These are phyloP conservation scores for Penstemon newberryi DNA, from an alignment of 257 asterid genomes.

Conservation along the genomic window DNA sequence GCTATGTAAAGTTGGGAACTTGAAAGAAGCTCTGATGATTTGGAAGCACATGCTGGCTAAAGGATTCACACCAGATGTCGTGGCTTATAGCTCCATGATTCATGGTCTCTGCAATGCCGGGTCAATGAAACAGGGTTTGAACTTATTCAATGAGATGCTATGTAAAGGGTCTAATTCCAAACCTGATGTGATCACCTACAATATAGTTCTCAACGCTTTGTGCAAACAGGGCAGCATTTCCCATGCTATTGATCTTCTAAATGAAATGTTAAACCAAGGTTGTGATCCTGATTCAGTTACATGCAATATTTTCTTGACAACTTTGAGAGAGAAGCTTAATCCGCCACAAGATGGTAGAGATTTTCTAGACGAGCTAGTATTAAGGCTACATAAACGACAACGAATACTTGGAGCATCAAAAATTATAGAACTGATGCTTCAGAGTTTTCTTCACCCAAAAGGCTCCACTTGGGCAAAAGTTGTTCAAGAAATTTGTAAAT, in stretches of 20 bases:
- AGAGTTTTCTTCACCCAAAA: constrained; percentile 59
- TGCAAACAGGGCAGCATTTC: constrained; percentile 63
- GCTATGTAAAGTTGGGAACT: constrained; percentile 66
- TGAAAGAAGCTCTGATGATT: constrained; percentile 69
- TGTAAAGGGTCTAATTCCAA: constrained; percentile 47
- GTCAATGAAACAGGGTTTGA: constrained; percentile 64
- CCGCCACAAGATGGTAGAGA: constrained; percentile 62
- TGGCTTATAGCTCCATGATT: constrained; percentile 85
- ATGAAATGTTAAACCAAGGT: constrained; percentile 70
- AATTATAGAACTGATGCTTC: constrained; percentile 82
- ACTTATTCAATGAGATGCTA: constrained; percentile 83
- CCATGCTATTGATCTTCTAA: constrained; percentile 69
- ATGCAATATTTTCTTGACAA: constrained; percentile 68
- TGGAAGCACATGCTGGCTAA: constrained; percentile 78
- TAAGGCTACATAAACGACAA: constrained; percentile 62
- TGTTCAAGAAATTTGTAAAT: constrained; percentile 64
- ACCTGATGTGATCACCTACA: constrained; percentile 82
- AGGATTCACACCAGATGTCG: constrained; percentile 71
- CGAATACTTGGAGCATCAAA: constrained; percentile 67
- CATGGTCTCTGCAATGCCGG: constrained; percentile 80
- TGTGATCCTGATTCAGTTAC: constrained; percentile 82
- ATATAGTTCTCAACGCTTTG: constrained; percentile 67
- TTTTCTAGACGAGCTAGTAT: constrained; percentile 76
- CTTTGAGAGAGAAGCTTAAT: constrained; percentile 54
- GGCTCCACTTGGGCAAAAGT: constrained; percentile 74